Evolutionary conservation across 192 early-diverging fungal genomes (phyloP).

Genomic region (Dissophora globulifera): DNA sequence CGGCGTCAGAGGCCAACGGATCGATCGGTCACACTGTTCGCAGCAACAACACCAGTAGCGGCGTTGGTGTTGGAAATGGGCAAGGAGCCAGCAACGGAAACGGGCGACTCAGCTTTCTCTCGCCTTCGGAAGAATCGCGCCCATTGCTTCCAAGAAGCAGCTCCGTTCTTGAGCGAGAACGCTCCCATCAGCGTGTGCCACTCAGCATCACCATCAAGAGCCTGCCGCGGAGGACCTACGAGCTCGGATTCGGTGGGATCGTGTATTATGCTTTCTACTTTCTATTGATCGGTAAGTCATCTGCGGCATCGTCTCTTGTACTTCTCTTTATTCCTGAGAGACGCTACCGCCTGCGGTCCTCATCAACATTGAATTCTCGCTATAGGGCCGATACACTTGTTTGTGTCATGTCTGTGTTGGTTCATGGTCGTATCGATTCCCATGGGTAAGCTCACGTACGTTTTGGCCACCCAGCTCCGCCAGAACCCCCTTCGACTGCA

Average conservation of each 20-base stretch:
- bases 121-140: slow-evolving; percentile 41
- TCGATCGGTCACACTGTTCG: slow-evolving; percentile 1
- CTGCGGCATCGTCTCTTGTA: neutral
- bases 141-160: slow-evolving; percentile 48
- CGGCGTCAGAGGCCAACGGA: neutral
- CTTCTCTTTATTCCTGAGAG: too few species aligned
- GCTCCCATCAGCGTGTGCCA: slow-evolving; percentile 6
- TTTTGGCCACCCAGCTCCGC: slow-evolving; percentile 79
- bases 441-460: slow-evolving; percentile 93
- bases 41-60: slow-evolving; percentile 3
- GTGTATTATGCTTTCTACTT: slow-evolving; percentile 62
- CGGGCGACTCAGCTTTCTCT: slow-evolving; percentile 30
- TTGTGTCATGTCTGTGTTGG: slow-evolving; percentile 84
- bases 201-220: slow-evolving; percentile 20
- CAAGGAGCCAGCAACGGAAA: slow-evolving; percentile 12
- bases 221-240: slow-evolving; percentile 17
- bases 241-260: slow-evolving; percentile 57
- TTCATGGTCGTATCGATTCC: slow-evolving; percentile 89
- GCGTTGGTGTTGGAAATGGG: neutral
- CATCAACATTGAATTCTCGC: slow-evolving; percentile 30
- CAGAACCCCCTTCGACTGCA: slow-evolving; percentile 80
- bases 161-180: slow-evolving; percentile 21
- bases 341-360: too few species aligned
- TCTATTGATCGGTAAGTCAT: slow-evolving; percentile 55
- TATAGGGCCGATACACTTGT: slow-evolving; percentile 80